phyloP scores from a whole-genome alignment of 495 filamentous ascomycete species.

The Xylaria intraflava region DNA sequence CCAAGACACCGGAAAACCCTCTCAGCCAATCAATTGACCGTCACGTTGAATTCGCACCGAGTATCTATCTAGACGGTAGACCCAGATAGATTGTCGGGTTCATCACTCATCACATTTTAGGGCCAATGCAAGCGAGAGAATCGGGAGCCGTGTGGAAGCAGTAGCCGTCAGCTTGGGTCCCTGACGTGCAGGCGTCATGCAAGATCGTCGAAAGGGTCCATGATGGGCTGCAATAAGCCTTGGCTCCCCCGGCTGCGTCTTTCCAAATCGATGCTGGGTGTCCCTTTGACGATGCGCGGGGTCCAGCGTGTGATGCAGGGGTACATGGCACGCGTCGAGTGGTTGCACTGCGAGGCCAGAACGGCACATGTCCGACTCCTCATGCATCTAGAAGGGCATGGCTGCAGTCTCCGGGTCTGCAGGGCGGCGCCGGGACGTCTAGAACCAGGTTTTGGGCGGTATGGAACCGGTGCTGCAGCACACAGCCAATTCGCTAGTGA shows the following conservation, averaged over 20 bases:
- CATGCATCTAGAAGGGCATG: conserved; percentile 1
- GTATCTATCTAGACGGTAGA: no score
- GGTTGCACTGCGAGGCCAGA: background rate
- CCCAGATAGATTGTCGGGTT: no score
- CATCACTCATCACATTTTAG: background rate
- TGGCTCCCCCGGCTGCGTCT: background rate
- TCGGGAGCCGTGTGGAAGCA: no score
- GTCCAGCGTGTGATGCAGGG: background rate
- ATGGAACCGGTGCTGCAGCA: background rate
- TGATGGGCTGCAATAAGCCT: background rate
- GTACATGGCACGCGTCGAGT: background rate
- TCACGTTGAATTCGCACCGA: no score
- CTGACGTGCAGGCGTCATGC: background rate
- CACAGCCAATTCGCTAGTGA: conserved; percentile 3
- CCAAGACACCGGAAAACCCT: background rate
- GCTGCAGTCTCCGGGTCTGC: background rate
- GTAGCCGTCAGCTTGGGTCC: background rate
- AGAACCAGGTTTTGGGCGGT: conserved; percentile 3
- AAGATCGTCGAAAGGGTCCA: background rate
- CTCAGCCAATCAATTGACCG: background rate
- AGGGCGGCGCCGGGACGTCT: background rate
- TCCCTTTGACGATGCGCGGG: conserved; percentile 7
- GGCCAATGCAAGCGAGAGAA: background rate
- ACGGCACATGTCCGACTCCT: conserved; percentile 6
- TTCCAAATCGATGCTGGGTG: conserved; percentile 6